Evolutionary conservation across 2,329 filamentous ascomycete genomes (phyloP), one percentile per base, ranked within the genome.

Genomic region (Pestalotiopsis sp.): DNA sequence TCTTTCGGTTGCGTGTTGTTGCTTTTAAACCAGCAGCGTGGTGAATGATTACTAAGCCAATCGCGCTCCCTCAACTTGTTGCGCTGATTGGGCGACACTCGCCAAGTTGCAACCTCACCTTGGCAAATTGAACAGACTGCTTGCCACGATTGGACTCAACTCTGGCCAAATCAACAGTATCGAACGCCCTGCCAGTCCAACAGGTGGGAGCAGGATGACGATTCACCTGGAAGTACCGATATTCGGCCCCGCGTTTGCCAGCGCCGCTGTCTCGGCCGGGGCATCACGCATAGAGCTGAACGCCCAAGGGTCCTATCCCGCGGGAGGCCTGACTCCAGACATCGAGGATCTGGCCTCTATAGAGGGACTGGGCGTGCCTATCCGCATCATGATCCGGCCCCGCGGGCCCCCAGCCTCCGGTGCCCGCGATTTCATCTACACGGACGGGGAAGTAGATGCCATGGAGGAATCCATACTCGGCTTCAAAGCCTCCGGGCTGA

Each of bases 301-400:
- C 74, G 82, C 82, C 3, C 73, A 77, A 11, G 83, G 80, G 2
- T 88, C 87, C 1, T 89, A 89, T 71, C 68, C 73, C 1, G 76
- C 72, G 1, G 87, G 86, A 60, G 87, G 87, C 7, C 80, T 86
- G 17, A 89, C 87, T 1, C 87, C 87, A 2, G 73, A 80, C 0
- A 31, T 82, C 2, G 71, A 77, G 9, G 82, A 86, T 20, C 78
- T 87, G 9, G 27, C 70, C 7, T 23, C 12, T 6, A 38, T 77
- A 57, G 58, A 70, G 1, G 67, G 68, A 2, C 74, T 84, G 45
- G 65, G 76, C 12, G 77, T 84, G 31, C 82, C 86, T 0, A 73
- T 88, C 49, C 85, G 86, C 56, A 73, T 89, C 74, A 88, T 88
- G 85, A 86, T 90, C 70, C 84, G 87, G 9, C 86, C 86, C 4